phyloP scores from a whole-genome alignment of 2,329 filamentous ascomycete genomes.

The Diplocarpon mali region DNA sequence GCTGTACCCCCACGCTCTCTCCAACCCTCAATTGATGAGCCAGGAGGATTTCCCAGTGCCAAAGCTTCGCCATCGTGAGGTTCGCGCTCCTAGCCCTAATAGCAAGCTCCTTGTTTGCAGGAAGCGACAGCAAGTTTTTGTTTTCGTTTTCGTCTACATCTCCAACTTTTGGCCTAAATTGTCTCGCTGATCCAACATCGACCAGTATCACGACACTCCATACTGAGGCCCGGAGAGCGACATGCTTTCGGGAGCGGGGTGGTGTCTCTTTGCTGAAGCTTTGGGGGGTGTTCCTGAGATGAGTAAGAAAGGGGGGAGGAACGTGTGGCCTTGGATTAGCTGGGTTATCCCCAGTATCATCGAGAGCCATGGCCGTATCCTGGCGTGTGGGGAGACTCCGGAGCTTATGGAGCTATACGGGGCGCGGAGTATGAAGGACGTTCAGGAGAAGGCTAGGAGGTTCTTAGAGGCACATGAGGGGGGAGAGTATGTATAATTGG shows the following conservation, averaged over 20 bases:
- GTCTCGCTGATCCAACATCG: constrained; percentile 26
- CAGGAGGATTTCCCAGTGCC: too few species aligned
- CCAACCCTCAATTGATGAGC: too few species aligned
- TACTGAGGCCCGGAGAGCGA: constrained; percentile 29
- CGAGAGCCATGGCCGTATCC: constrained; percentile 59
- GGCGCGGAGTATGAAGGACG: constrained; percentile 41
- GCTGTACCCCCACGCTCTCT: too few species aligned
- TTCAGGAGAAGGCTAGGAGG: constrained; percentile 37
- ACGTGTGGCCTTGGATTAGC: constrained; percentile 32
- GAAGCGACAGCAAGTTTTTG: too few species aligned
- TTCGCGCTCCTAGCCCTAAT: too few species aligned
- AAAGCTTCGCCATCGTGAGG: too few species aligned
- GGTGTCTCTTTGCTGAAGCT: constrained; percentile 40
- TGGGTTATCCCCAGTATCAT: constrained; percentile 56
- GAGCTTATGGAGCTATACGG: constrained; percentile 56
- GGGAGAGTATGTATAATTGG: constrained; percentile 30
- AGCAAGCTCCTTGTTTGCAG: too few species aligned
- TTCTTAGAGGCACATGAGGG: constrained; percentile 41
- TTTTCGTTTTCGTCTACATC: not conserved
- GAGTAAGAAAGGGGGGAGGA: constrained; percentile 8
- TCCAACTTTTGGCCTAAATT: constrained; percentile 15
- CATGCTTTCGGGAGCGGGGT: constrained; percentile 45
- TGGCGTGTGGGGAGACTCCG: constrained; percentile 56
- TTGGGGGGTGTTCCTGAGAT: constrained; percentile 27
- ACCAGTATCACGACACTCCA: constrained; percentile 34